Evolutionary conservation across 148 eudicot species (phyloP), one percentile per base, ranked within the genome.

Genomic region (Heliamphora exappendiculata): DNA sequence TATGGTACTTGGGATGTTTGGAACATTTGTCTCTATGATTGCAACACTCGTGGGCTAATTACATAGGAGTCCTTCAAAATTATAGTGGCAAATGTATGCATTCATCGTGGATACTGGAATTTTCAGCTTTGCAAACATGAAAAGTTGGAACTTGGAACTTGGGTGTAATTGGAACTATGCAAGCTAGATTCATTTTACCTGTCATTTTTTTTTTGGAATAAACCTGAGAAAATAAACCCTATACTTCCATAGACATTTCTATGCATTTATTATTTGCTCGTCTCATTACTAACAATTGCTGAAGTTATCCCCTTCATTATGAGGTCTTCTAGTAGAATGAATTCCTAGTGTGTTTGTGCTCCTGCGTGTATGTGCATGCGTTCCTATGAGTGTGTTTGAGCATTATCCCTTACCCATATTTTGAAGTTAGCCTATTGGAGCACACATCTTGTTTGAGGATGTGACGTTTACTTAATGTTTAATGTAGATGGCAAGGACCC

Each of bases 401-500:
- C 73, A 47, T 47, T 19, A 62, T 29, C 22, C 26, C 36, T 28
- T 19, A 3, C 34, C 60, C 45, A 33, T 19, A 3, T 71, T 51
- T 51, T 42, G 24, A 33, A 33, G 10, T 71, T 67, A 1, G 19
- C 44, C 37, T 63, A 8, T 44, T 22, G 7, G n/a, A 41, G 37
- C 47, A 64, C 51, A 14, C 49, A 66, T 66, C 55, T 42, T 47
- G 10, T 66, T 33, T 22, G 80, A 34, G 41, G 49, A 58, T 58
- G 22, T 62, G 41, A 62, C 4, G n/a, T 70, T 66, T 64, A 57
- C 51, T 39, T 39, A 17, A 17, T 80, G 36, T 70, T 69, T 78
- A 44, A 66, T 77, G 72, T 86, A 95, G 99, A 95, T 95, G 99
- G 97, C 99, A 65, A 89, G 82, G 84, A 95, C 99, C 36, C 99